Evolutionary conservation across 768 basidiomycete genomes (phyloP).

Genomic region (Panellus pusillus): DNA sequence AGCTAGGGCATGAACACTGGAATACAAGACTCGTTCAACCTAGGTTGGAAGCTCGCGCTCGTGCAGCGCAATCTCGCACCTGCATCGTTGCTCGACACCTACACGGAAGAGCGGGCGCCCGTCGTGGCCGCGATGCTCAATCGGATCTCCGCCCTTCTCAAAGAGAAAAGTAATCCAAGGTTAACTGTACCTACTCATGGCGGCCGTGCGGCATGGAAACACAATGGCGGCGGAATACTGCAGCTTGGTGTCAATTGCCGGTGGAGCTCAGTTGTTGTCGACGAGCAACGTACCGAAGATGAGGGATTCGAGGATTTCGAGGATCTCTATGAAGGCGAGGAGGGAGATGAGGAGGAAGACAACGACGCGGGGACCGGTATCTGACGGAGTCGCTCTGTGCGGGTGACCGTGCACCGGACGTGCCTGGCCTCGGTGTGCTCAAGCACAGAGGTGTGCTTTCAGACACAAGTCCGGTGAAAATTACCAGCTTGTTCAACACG

Average conservation of each 20-base stretch:
- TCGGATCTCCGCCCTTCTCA: conserved; percentile 22
- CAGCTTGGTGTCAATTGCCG: conserved; percentile 38
- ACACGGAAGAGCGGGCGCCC: conserved; percentile 26
- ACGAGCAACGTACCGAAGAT: conserved; percentile 30
- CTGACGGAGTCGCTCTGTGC: conserved; percentile 28
- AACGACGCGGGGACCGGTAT: conserved; percentile 26
- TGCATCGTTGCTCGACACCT: conserved; percentile 24
- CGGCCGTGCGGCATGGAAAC: conserved; percentile 10
- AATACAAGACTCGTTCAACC: conserved; percentile 25
- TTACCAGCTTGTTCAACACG: conserved; percentile 34
- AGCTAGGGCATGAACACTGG: conserved; percentile 14
- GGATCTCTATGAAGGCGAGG: conserved; percentile 25
- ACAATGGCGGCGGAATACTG: conserved; percentile 24
- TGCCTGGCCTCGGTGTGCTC: conserved; percentile 32
- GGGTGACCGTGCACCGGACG: conserved; percentile 48
- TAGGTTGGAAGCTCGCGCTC: conserved; percentile 27
- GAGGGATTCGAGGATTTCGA: conserved; percentile 21
- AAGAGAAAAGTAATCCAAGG: conserved; percentile 25
- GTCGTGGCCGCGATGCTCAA: conserved; percentile 29
- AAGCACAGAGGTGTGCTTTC: background rate
- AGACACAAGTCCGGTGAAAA: conserved; percentile 8
- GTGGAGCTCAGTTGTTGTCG: conserved; percentile 34
- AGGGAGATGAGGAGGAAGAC: conserved; percentile 20
- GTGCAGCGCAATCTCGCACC: conserved; percentile 24
- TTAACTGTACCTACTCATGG: conserved; percentile 7